phyloP scores from a whole-genome alignment of 352 stramenopile genomes.

The Globisporangium cylindrosporum region DNA sequence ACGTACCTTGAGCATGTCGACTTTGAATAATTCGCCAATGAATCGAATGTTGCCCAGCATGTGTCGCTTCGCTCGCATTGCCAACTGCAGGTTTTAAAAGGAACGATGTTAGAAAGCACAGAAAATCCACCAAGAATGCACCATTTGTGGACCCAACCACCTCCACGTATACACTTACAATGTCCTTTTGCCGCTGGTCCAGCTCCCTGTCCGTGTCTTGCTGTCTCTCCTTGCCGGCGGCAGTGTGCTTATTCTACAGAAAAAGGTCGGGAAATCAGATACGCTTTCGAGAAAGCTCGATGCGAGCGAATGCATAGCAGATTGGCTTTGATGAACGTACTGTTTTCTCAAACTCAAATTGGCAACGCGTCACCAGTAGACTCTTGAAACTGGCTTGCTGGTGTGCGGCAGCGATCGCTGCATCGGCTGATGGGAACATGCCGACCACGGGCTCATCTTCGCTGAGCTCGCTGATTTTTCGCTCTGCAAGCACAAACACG shows the following conservation, averaged over 20 bases:
- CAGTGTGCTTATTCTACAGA: slow-evolving; percentile 45
- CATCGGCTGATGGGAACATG: slow-evolving; percentile 48
- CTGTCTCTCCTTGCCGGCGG: slow-evolving; percentile 29
- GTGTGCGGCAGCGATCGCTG: slow-evolving; percentile 41
- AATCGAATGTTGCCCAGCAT: slow-evolving; percentile 90
- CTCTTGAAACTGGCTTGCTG: slow-evolving; percentile 68
- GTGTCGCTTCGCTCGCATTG: slow-evolving; percentile 59
- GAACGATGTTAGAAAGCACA: not conserved
- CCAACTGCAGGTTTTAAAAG: slow-evolving; percentile 24
- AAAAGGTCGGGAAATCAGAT: not conserved
- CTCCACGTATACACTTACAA: slow-evolving; percentile 28
- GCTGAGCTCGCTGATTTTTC: slow-evolving; percentile 42
- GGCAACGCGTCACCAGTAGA: slow-evolving; percentile 73
- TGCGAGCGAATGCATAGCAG: not conserved
- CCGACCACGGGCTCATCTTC: slow-evolving; percentile 69
- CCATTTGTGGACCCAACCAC: not conserved
- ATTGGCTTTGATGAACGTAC: slow-evolving; percentile 20
- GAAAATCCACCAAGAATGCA: not conserved
- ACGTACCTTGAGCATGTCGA: slow-evolving; percentile 78
- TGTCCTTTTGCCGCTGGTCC: slow-evolving; percentile 47
- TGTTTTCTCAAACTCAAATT: slow-evolving; percentile 81
- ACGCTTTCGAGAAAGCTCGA: not conserved
- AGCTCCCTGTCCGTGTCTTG: slow-evolving; percentile 40
- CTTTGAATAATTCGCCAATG: slow-evolving; percentile 86
- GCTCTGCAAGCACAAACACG: slow-evolving; percentile 27